Conservation (phyloP, 768 basidiomycete species). For the Trametes punicea region DNA sequence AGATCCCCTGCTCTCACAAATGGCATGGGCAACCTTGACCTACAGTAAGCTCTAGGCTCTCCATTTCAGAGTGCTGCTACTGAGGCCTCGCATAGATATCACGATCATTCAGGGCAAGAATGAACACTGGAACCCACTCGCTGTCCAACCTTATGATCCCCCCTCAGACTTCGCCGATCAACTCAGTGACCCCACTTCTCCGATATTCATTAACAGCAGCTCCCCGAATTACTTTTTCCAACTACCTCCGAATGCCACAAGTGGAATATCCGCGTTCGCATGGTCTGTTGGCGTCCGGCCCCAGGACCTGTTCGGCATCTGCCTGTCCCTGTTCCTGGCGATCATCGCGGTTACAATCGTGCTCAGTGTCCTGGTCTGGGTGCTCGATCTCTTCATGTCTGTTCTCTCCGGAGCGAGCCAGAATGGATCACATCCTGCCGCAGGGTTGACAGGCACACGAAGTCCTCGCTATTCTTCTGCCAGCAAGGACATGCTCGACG, state of each 20-base stretch:
- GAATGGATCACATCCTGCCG: constrained; percentile 30
- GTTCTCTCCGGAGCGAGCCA: constrained; percentile 30
- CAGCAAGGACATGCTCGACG: constrained; percentile 53
- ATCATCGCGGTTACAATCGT: constrained; percentile 71
- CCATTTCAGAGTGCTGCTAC: constrained; percentile 10
- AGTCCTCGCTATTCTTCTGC: constrained; percentile 41
- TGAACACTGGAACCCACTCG: constrained; percentile 68
- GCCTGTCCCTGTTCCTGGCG: constrained; percentile 77
- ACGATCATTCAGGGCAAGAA: constrained; percentile 53
- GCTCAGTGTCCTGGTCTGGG: constrained; percentile 70
- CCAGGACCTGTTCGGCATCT: constrained; percentile 77
- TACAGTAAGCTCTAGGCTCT: constrained; percentile 52
- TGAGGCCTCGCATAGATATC: constrained; percentile 51
- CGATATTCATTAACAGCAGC: constrained; percentile 69
- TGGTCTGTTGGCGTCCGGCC: constrained; percentile 80
- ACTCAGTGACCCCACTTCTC: constrained; percentile 63
- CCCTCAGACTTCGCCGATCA: constrained; percentile 73
- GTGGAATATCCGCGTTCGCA: constrained; percentile 82
- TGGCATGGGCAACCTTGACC: constrained; percentile 81
- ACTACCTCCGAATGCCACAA: constrained; percentile 55
- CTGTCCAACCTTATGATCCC: constrained; percentile 54
- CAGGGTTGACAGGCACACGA: constrained; percentile 30
- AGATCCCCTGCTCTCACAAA: constrained; percentile 90
- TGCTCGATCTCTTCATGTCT: constrained; percentile 55
- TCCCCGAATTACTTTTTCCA: constrained; percentile 73